These are phyloP conservation scores for Hypoxylon fuscum DNA, from an alignment of 495 filamentous ascomycete species.

Conservation along the genomic window DNA sequence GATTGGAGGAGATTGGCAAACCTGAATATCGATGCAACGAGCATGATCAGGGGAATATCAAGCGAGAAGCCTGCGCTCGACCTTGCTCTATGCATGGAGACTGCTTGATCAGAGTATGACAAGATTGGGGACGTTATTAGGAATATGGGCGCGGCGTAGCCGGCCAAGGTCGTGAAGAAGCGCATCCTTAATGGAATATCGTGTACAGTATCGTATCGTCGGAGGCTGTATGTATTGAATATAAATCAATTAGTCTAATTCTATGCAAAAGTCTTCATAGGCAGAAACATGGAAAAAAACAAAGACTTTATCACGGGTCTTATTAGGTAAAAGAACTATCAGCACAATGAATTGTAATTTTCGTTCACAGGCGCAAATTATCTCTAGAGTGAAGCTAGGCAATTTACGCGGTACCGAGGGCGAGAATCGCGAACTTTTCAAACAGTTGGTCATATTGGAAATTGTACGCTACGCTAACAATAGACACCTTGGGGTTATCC, in stretches of 20 bases:
- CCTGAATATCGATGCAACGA: slow-evolving; percentile 91
- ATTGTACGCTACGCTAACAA: background rate
- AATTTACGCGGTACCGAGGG: slow-evolving; percentile 7
- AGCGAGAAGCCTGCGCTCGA: slow-evolving; percentile 86
- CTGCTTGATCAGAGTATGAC: slow-evolving; percentile 91
- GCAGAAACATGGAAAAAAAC: slow-evolving; percentile 1
- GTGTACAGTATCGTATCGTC: slow-evolving; percentile 7
- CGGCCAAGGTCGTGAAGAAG: slow-evolving; percentile 55
- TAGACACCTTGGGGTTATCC: background rate
- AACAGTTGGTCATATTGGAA: slow-evolving; percentile 31
- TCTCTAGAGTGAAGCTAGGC: slow-evolving; percentile 27
- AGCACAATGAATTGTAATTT: slow-evolving; percentile 10
- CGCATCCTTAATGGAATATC: slow-evolving; percentile 43
- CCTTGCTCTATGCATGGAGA: slow-evolving; percentile 81
- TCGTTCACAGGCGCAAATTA: background rate
- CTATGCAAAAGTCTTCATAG: slow-evolving; percentile 2
- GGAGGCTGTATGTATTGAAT: slow-evolving; percentile 6
- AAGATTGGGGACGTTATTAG: slow-evolving; percentile 84
- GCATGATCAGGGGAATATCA: slow-evolving; percentile 97
- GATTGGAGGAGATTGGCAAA: slow-evolving; percentile 50
- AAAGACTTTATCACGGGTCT: background rate
- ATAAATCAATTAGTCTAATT: slow-evolving; percentile 8
- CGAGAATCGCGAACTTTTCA: slow-evolving; percentile 33
- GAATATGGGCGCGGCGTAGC: slow-evolving; percentile 64
- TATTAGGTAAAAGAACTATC: background rate